These are phyloP conservation scores for Botrytis deweyae DNA, from an alignment of 2,329 filamentous ascomycete species.

Conservation along the genomic window DNA sequence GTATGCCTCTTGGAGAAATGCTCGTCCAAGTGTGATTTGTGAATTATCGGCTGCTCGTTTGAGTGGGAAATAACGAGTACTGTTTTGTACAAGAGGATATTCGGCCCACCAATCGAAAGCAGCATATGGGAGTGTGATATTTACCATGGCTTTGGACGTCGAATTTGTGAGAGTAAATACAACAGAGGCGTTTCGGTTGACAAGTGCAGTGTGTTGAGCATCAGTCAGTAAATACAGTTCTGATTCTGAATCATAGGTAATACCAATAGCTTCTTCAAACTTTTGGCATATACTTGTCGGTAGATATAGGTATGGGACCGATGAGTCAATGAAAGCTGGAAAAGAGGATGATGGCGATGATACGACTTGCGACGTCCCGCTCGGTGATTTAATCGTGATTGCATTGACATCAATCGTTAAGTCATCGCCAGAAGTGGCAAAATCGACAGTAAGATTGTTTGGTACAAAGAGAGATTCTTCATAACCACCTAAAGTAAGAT, in stretches of 20 bases:
- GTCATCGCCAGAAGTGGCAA: conserved; percentile 42
- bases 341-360: conserved; percentile 25
- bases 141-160: conserved; percentile 34
- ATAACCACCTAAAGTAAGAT: conserved; percentile 41
- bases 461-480: conserved; percentile 44
- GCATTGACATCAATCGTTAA: conserved; percentile 43
- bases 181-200: conserved; percentile 38
- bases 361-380: conserved; percentile 24
- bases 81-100: conserved; percentile 37
- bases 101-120: conserved; percentile 43
- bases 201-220: conserved; percentile 31
- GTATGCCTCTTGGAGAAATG: conserved; percentile 44
- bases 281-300: conserved; percentile 40
- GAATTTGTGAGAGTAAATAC: conserved; percentile 41
- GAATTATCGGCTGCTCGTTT: conserved; percentile 39
- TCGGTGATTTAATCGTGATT: conserved; percentile 32
- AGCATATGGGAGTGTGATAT: conserved; percentile 43
- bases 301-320: conserved; percentile 44
- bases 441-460: conserved; percentile 43
- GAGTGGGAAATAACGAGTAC: conserved; percentile 43
- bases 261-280: conserved; percentile 41
- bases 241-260: conserved; percentile 41
- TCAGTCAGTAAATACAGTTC: conserved; percentile 42
- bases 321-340: conserved; percentile 41
- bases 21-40: conserved; percentile 43